Evolutionary conservation across 768 basidiomycete genomes (phyloP).

Genomic region (Phaffia australis): DNA sequence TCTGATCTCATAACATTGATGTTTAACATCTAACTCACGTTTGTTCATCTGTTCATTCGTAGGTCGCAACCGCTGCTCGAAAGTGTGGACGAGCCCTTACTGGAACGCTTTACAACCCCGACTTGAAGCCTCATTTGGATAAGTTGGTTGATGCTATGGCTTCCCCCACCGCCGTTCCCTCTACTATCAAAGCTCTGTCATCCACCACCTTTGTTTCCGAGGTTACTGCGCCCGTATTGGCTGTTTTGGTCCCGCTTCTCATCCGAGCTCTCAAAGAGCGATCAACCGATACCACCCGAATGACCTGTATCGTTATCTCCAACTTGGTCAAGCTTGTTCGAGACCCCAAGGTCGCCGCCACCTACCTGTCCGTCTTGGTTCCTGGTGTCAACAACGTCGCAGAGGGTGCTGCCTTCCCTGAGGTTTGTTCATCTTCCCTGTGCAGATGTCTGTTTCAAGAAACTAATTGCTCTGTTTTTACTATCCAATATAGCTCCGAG

Average conservation of each 20-base stretch:
- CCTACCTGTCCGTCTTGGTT: slow-evolving; percentile 73
- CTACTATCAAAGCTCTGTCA: slow-evolving; percentile 88
- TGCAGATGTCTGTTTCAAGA: too few relatives aligned
- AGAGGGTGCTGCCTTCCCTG: slow-evolving; percentile 85
- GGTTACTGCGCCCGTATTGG: slow-evolving; percentile 89
- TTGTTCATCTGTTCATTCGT: slow-evolving; percentile 3
- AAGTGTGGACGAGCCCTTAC: slow-evolving; percentile 86
- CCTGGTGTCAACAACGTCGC: slow-evolving; percentile 86
- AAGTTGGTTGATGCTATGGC: slow-evolving; percentile 80
- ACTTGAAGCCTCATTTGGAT: slow-evolving; percentile 78
- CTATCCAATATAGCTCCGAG: slow-evolving; percentile 50
- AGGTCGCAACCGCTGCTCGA: slow-evolving; percentile 75
- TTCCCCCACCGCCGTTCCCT: slow-evolving; percentile 69
- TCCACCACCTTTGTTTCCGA: slow-evolving; percentile 95
- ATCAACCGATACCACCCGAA: slow-evolving; percentile 90
- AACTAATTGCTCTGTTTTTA: too few relatives aligned
- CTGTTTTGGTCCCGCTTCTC: slow-evolving; percentile 85
- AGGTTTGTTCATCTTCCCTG: slow-evolving; percentile 39
- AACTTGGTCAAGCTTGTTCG: slow-evolving; percentile 97
- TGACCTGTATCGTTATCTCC: slow-evolving; percentile 86
- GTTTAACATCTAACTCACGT: not conserved
- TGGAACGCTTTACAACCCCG: slow-evolving; percentile 81
- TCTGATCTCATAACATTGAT: not conserved
- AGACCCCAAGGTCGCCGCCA: slow-evolving; percentile 75
- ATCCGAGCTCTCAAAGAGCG: slow-evolving; percentile 85